A percentile compares a stretch with the other conserved stretches of the same genome.
These are phyloP conservation scores for Xylariaceae sp. DNA, from an alignment of 2,329 filamentous ascomycete genomes.

Conservation along the genomic window DNA sequence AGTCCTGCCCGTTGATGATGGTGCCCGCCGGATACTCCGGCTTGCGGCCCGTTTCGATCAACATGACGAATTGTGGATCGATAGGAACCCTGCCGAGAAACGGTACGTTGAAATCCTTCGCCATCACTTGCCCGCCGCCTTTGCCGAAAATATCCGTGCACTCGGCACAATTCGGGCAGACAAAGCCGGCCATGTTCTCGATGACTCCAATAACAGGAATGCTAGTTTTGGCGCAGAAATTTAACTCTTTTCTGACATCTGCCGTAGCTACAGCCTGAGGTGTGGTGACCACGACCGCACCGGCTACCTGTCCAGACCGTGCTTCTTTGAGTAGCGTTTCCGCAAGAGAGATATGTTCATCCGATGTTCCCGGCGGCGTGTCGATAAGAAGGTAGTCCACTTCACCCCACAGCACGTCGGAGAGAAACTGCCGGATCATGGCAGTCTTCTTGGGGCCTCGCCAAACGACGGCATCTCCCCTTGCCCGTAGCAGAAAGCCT, in stretches of 20 bases:
- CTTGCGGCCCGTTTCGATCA: slow-evolving; percentile 68
- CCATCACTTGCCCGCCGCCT: slow-evolving; percentile 86
- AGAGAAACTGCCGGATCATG: slow-evolving; percentile 95
- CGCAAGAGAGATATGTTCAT: slow-evolving; percentile 93
- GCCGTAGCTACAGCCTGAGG: slow-evolving; percentile 90
- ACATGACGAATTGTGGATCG: slow-evolving; percentile 81
- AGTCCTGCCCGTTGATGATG: slow-evolving; percentile 50
- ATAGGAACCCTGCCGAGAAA: slow-evolving; percentile 88
- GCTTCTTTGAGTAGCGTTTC: slow-evolving; percentile 69
- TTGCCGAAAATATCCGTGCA: slow-evolving; percentile 92
- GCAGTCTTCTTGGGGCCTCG: slow-evolving; percentile 97
- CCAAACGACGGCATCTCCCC: slow-evolving; percentile 94
- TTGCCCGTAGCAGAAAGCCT: slow-evolving; percentile 76
- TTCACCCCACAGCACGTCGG: slow-evolving; percentile 80
- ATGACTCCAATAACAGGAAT: slow-evolving; percentile 80
- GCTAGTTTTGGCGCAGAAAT: slow-evolving; percentile 82
- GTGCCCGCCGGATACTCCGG: slow-evolving; percentile 68
- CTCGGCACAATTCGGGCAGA: slow-evolving; percentile 74
- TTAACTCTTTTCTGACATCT: slow-evolving; percentile 90
- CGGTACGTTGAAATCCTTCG: slow-evolving; percentile 72
- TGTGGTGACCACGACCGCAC: slow-evolving; percentile 91
- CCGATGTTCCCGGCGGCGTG: slow-evolving; percentile 90
- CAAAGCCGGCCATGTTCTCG: slow-evolving; percentile 93
- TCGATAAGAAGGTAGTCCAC: slow-evolving; percentile 93
- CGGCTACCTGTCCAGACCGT: slow-evolving; percentile 64